phyloP scores from a whole-genome alignment of 2,329 filamentous ascomycete genomes.

The Calonectria naviculata region DNA sequence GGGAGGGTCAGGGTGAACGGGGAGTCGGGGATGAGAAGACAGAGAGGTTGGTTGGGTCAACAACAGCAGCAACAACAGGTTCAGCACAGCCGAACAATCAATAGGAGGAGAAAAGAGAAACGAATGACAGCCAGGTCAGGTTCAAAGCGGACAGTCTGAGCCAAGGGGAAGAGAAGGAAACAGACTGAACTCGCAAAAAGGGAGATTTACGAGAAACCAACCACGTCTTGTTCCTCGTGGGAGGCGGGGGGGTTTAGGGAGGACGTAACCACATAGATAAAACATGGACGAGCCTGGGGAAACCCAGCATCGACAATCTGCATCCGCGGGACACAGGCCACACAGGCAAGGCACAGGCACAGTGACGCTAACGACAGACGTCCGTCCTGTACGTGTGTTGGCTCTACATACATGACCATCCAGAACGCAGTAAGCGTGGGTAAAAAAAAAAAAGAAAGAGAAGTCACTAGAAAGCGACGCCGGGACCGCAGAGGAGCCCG shows the following conservation, averaged over 20 bases:
- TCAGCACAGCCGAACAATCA: neutral
- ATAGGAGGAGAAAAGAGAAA: neutral
- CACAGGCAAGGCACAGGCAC: neutral
- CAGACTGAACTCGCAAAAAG: neutral
- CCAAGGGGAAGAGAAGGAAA: neutral
- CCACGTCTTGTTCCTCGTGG: neutral
- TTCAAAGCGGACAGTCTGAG: neutral
- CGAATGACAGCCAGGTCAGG: neutral
- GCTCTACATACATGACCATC: neutral
- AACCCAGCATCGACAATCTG: neutral
- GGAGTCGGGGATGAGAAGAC: neutral
- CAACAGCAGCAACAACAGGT: neutral
- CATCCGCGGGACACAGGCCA: no score
- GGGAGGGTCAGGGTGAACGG: no score
- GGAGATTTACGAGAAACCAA: neutral
- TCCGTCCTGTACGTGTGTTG: slow-evolving; percentile 5
- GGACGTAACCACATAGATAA: slow-evolving; percentile 2
- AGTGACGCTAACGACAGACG: neutral
- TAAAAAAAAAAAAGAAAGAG: no score
- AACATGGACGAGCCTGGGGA: slow-evolving; percentile 1
- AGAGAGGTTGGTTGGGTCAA: neutral
- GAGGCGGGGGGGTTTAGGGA: neutral
- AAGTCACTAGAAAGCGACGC: neutral
- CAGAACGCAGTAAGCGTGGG: slow-evolving; percentile 5
- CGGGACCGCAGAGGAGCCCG: neutral